phyloP scores from a whole-genome alignment of 2,329 filamentous ascomycete species.

The Penicillium sp. region DNA sequence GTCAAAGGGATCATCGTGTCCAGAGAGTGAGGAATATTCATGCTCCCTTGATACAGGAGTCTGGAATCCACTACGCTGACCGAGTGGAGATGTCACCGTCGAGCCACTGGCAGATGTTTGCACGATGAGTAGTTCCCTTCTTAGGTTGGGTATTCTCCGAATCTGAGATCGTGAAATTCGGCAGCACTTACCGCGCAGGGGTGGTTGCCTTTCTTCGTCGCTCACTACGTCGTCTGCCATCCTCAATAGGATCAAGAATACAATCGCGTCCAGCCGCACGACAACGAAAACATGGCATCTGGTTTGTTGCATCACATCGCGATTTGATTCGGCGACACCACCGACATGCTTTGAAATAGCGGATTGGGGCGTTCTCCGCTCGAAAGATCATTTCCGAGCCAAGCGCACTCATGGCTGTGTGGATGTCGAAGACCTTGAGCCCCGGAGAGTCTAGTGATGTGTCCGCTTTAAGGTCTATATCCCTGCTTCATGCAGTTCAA shows the following conservation, averaged over 20 bases:
- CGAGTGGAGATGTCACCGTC: conserved; percentile 14
- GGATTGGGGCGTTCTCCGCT: conserved; percentile 26
- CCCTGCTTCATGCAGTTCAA: too few relatives aligned
- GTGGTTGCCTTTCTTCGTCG: conserved; percentile 20
- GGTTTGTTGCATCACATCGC: conserved; percentile 32
- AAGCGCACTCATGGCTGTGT: conserved; percentile 21
- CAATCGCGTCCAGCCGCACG: conserved; percentile 29
- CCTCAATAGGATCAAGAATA: conserved; percentile 29
- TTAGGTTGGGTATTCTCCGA: too few relatives aligned
- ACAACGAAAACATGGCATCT: conserved; percentile 32
- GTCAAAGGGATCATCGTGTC: conserved; percentile 16
- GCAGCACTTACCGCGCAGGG: conserved; percentile 18
- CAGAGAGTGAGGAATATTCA: conserved; percentile 21
- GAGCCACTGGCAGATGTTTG: conserved; percentile 7
- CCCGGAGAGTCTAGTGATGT: background rate
- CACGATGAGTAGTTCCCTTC: too few relatives aligned
- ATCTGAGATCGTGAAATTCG: too few relatives aligned
- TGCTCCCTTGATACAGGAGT: conserved; percentile 22
- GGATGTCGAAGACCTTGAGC: background rate
- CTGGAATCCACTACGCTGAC: conserved; percentile 17
- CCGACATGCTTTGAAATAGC: conserved; percentile 33
- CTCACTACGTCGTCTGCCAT: conserved; percentile 20
- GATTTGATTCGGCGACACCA: conserved; percentile 33
- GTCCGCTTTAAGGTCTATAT: background rate
- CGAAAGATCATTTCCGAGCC: conserved; percentile 25